Percentiles rank a stretch among this genome's conserved stretches.
These are phyloP conservation scores for Leersia perrieri DNA, from an alignment of 176 grass and related monocot genomes.

Conservation along the genomic window DNA sequence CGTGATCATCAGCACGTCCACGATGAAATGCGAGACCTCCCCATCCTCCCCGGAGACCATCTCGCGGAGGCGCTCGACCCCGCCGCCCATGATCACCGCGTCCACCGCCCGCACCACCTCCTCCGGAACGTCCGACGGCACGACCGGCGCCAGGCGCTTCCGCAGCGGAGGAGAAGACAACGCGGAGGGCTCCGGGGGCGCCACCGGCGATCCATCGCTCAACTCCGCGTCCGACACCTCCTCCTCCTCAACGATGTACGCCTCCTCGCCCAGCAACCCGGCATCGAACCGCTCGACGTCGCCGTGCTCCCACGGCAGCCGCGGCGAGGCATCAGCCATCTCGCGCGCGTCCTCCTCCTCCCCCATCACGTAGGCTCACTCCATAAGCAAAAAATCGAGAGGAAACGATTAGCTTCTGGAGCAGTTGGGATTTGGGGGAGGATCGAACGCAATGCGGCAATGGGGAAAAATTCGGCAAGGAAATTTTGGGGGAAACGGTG, in stretches of 20 bases:
- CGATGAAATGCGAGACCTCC: conserved; percentile 68
- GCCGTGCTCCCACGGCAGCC: conserved; percentile 23
- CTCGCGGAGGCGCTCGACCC: conserved; percentile 53
- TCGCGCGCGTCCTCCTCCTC: conserved; percentile 54
- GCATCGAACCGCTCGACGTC: conserved; percentile 37
- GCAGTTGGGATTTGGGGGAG: conserved; percentile 19
- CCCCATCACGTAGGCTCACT: conserved; percentile 55
- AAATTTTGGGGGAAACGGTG: conserved; percentile 17
- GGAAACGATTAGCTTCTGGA: conserved; percentile 15
- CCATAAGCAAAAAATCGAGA: conserved; percentile 30
- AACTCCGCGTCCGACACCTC: conserved; percentile 37
- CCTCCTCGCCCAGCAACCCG: conserved; percentile 26
- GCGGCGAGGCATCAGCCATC: conserved; percentile 37
- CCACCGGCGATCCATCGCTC: conserved; percentile 12
- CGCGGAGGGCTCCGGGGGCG: not conserved
- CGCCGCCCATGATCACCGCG: conserved; percentile 83
- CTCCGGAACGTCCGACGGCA: conserved; percentile 66
- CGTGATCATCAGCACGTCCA: conserved; percentile 86
- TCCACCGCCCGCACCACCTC: conserved; percentile 81
- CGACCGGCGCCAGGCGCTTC: conserved; percentile 39
- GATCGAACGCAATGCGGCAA: conserved; percentile 26
- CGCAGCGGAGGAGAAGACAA: conserved; percentile 30
- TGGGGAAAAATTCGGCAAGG: not conserved
- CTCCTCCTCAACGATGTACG: conserved; percentile 36
- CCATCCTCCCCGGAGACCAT: conserved; percentile 63